These are phyloP conservation scores for Plectosphaerella plurivora DNA, from an alignment of 2,329 filamentous ascomycete species.

Conservation along the genomic window DNA sequence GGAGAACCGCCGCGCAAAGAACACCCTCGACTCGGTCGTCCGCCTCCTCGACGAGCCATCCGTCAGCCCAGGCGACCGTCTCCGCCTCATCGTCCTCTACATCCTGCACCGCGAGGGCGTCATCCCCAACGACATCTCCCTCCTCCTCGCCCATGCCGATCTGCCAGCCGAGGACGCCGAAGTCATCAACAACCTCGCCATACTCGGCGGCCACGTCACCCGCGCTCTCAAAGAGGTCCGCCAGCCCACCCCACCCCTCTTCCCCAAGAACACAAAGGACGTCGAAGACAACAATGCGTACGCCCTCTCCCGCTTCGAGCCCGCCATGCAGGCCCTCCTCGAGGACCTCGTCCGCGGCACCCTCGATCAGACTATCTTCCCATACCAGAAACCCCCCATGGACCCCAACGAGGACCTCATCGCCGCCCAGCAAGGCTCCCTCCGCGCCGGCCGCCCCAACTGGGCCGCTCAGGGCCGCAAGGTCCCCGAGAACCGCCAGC, in stretches of 20 bases:
- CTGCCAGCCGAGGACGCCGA: constrained; percentile 71
- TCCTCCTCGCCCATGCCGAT: constrained; percentile 77
- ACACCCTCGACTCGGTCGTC: constrained; percentile 79
- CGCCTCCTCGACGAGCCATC: constrained; percentile 82
- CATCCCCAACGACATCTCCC: constrained; percentile 75
- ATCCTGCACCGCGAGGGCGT: constrained; percentile 82
- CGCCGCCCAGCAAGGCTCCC: constrained; percentile 61
- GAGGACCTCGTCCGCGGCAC: constrained; percentile 66
- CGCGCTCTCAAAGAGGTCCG: constrained; percentile 71
- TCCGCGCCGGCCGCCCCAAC: constrained; percentile 87
- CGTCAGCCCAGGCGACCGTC: constrained; percentile 66
- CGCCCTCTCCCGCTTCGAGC: constrained; percentile 81
- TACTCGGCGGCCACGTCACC: constrained; percentile 68
- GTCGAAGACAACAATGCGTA: constrained; percentile 67
- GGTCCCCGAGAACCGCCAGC: constrained; percentile 74
- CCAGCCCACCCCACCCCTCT: constrained; percentile 61
- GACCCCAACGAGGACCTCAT: constrained; percentile 57
- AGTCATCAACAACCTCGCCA: constrained; percentile 71
- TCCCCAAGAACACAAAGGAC: constrained; percentile 59
- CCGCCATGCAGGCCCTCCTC: constrained; percentile 76
- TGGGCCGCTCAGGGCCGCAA: constrained; percentile 83
- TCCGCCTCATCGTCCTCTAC: constrained; percentile 83
- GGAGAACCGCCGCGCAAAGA: constrained; percentile 86
- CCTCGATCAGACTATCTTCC: constrained; percentile 63
- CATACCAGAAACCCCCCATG: constrained; percentile 67